phyloP scores from a whole-genome alignment of 192 early-diverging fungal species.

The Chytriomyces sp. region DNA sequence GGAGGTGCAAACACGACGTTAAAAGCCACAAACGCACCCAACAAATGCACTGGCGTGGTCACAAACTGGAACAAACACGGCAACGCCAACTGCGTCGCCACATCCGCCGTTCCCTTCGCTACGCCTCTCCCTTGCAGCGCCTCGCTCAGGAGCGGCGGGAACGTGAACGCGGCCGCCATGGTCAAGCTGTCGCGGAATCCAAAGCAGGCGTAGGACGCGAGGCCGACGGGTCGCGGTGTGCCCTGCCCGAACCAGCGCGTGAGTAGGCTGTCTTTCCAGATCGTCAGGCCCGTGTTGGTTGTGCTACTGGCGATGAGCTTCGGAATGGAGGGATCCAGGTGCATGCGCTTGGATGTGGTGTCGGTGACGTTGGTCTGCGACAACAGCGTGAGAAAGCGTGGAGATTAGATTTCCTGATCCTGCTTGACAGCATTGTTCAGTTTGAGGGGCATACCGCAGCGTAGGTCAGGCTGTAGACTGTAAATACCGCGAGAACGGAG shows the following conservation, averaged over 20 bases:
- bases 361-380: slow-evolving; percentile 44
- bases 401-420: background rate
- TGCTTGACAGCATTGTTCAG: background rate
- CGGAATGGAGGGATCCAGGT: slow-evolving; percentile 32
- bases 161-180: slow-evolving; percentile 50
- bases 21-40: slow-evolving; percentile 50
- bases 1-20: background rate
- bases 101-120: slow-evolving; percentile 19
- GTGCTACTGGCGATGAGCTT: slow-evolving; percentile 45
- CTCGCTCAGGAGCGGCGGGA: slow-evolving; percentile 39
- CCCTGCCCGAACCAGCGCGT: slow-evolving; percentile 49
- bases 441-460: slow-evolving; percentile 23
- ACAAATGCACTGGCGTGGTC: slow-evolving; percentile 49
- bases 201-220: slow-evolving; percentile 36
- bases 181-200: slow-evolving; percentile 48
- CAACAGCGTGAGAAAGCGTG: background rate
- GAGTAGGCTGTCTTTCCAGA: slow-evolving; percentile 49
- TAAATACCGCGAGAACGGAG: slow-evolving; percentile 39
- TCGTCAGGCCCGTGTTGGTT: slow-evolving; percentile 45
- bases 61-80: slow-evolving; percentile 49
- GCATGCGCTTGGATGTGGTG: slow-evolving; percentile 34
- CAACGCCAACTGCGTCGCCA: slow-evolving; percentile 42
- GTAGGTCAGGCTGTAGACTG: slow-evolving; percentile 49
- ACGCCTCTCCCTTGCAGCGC: slow-evolving; percentile 2
- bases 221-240: slow-evolving; percentile 36